These are phyloP conservation scores for Cystofilobasidium bisporidii DNA, from an alignment of 768 basidiomycete species.

Conservation along the genomic window DNA sequence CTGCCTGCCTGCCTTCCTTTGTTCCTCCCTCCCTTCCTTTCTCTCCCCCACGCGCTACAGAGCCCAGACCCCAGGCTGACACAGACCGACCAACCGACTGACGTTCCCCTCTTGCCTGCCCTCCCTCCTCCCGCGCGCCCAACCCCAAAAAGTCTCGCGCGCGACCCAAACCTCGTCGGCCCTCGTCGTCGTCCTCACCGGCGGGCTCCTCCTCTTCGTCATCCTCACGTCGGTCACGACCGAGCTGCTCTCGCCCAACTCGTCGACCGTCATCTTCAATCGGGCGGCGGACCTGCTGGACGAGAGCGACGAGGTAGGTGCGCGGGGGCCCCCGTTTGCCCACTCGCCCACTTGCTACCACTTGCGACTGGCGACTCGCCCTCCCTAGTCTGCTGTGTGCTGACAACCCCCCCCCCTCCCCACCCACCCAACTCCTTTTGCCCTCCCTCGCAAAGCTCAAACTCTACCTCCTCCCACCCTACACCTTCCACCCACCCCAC, in stretches of 20 bases:
- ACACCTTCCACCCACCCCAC: constrained; percentile 26
- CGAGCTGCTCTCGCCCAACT: constrained; percentile 26
- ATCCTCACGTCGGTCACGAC: constrained; percentile 10
- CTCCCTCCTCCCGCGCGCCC: neutral
- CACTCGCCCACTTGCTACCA: neutral
- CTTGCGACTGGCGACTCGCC: neutral
- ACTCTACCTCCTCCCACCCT: constrained; percentile 26
- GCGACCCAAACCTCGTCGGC: neutral
- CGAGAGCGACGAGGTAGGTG: constrained; percentile 20
- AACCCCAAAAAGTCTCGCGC: neutral
- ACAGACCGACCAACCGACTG: too few relatives aligned
- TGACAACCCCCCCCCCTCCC: too few relatives aligned
- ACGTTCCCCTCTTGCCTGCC: neutral
- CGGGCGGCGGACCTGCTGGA: constrained; percentile 15
- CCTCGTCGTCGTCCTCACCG: constrained; percentile 2
- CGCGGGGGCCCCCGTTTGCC: too few relatives aligned
- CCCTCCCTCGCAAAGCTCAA: constrained; percentile 10
- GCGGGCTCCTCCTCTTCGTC: constrained; percentile 18
- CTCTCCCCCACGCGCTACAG: too few relatives aligned
- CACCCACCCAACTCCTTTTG: neutral
- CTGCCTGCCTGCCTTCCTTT: neutral
- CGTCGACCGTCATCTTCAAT: constrained; percentile 24
- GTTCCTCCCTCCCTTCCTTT: neutral
- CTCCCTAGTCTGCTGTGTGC: neutral
- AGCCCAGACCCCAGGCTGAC: too few relatives aligned